Conservation (phyloP, 768 basidiomycete genomes). For the Phlebiopsis gigantea region DNA sequence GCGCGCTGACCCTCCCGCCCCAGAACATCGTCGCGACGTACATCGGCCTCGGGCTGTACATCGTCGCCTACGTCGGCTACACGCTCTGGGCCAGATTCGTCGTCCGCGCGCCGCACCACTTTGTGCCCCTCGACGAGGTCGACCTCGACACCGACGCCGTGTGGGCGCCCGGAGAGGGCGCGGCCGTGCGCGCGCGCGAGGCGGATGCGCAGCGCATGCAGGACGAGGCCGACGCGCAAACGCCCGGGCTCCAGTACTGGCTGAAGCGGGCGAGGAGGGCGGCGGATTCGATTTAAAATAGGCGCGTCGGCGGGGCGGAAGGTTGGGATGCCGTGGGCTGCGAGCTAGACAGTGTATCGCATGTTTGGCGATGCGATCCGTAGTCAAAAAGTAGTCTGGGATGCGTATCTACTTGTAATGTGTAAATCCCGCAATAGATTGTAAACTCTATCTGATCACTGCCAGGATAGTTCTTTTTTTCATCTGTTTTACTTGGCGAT, state of each 20-base stretch:
- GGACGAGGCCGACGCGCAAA: conserved; percentile 2
- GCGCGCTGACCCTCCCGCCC: not conserved
- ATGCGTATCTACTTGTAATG: no score
- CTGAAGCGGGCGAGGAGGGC: no score
- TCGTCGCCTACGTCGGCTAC: conserved; percentile 41
- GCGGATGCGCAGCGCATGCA: conserved; percentile 9
- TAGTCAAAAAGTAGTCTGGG: no score
- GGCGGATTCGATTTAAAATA: no score
- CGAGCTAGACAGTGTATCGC: no score
- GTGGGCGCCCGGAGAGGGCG: conserved; percentile 44
- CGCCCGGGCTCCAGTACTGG: not conserved
- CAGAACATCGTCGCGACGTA: conserved; percentile 55
- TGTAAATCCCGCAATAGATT: no score
- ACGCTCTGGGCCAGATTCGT: conserved; percentile 32
- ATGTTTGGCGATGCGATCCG: no score
- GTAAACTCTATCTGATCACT: no score
- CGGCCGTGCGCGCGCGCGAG: conserved; percentile 30
- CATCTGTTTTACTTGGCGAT: no score
- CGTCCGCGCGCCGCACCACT: conserved; percentile 27
- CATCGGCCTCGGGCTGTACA: conserved; percentile 44
- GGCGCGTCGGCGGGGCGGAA: no score
- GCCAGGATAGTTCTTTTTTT: no score
- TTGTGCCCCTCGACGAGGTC: conserved; percentile 38
- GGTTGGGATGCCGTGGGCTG: no score
- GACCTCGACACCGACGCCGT: conserved; percentile 53